phyloP scores from a whole-genome alignment of 2,329 filamentous ascomycete species.

The Claviceps pazoutovae region DNA sequence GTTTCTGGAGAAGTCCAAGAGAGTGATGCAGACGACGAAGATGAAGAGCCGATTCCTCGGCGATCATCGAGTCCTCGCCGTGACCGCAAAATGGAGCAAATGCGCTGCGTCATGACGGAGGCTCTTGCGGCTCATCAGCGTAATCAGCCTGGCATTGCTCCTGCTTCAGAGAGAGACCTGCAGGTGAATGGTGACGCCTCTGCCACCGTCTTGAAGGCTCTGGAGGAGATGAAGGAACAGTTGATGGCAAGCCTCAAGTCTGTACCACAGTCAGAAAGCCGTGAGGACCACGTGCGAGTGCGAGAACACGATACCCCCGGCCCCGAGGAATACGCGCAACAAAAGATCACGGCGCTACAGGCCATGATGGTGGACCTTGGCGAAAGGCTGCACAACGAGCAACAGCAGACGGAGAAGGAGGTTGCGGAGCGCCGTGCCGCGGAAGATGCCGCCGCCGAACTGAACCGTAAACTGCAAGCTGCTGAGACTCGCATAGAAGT shows the following conservation, averaged over 20 bases:
- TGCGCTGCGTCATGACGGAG: constrained; percentile 60
- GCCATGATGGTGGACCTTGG: constrained; percentile 46
- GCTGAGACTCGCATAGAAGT: constrained; percentile 46
- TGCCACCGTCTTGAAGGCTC: constrained; percentile 47
- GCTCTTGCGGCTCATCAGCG: constrained; percentile 49
- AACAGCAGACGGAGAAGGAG: constrained; percentile 35
- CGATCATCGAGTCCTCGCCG: constrained; percentile 65
- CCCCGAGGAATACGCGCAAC: constrained; percentile 36
- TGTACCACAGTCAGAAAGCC: constrained; percentile 19
- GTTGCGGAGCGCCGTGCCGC: constrained; percentile 32
- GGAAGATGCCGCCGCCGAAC: constrained; percentile 39
- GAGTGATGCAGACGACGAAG: constrained; percentile 91
- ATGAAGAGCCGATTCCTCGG: constrained; percentile 53
- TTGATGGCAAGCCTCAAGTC: constrained; percentile 11
- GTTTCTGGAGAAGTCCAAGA: constrained; percentile 56
- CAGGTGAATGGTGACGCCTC: constrained; percentile 25
- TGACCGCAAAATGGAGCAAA: constrained; percentile 71
- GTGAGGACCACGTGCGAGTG: constrained; percentile 36
- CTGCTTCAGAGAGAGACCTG: constrained; percentile 11
- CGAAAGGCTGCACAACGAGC: constrained; percentile 35
- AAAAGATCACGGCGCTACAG: constrained; percentile 45
- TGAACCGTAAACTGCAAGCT: constrained; percentile 39
- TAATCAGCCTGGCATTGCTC: constrained; percentile 18
- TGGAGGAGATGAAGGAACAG: constrained; percentile 49
- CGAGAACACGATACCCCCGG: constrained; percentile 38